A percentile compares a stretch with the other conserved stretches of the same genome.
These are phyloP conservation scores for Dillenia turbinata DNA, from an alignment of 164 flowering plant genomes.

Conservation along the genomic window DNA sequence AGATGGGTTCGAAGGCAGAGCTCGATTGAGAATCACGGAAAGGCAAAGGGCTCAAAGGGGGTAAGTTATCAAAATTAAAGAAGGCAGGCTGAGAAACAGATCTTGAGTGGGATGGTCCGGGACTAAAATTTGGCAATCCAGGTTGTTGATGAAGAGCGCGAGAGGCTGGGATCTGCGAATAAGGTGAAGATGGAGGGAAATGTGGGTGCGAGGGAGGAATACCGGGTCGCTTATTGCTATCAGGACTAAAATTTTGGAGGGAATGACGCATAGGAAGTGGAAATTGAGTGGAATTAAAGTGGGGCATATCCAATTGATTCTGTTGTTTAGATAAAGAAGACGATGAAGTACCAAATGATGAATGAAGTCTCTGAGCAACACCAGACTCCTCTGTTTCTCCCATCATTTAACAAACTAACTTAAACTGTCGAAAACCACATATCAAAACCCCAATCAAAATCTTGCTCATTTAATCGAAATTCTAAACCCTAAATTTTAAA, in stretches of 20 bases:
- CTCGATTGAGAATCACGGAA: slow-evolving; percentile 47
- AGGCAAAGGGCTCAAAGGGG: slow-evolving; percentile 80
- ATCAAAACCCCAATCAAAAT: neutral
- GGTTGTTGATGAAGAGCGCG: slow-evolving; percentile 25
- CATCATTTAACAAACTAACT: slow-evolving; percentile 18
- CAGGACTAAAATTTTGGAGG: slow-evolving; percentile 38
- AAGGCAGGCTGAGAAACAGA: slow-evolving; percentile 82
- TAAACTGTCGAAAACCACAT: neutral
- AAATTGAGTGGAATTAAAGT: slow-evolving; percentile 40
- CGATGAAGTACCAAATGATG: slow-evolving; percentile 57
- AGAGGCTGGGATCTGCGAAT: slow-evolving; percentile 60
- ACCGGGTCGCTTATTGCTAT: slow-evolving; percentile 51
- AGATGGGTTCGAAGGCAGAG: slow-evolving; percentile 33
- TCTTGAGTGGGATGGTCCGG: slow-evolving; percentile 63
- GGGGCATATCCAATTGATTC: slow-evolving; percentile 50
- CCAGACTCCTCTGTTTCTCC: slow-evolving; percentile 51
- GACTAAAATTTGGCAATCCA: slow-evolving; percentile 40
- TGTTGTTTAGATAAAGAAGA: slow-evolving; percentile 40
- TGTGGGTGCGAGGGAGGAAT: slow-evolving; percentile 88
- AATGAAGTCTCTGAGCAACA: slow-evolving; percentile 53
- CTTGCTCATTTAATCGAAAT: neutral
- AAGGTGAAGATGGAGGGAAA: slow-evolving; percentile 75
- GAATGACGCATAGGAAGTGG: slow-evolving; percentile 46
- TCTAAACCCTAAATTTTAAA: neutral
- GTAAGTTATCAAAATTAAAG: slow-evolving; percentile 73